phyloP scores from a whole-genome alignment of 257 asterid species.

The Fraxinus excelsior region DNA sequence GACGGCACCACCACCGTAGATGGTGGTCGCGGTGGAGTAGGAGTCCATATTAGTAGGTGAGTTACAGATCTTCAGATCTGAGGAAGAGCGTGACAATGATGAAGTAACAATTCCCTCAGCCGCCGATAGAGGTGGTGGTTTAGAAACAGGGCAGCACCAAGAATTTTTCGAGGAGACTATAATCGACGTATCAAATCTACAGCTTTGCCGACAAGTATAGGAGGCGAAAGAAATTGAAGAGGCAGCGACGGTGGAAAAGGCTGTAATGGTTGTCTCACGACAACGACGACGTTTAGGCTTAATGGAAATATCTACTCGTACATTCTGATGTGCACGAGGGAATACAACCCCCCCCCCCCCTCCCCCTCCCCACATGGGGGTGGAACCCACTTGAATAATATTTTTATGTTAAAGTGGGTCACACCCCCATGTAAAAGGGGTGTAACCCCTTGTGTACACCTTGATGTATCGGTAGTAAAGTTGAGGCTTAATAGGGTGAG shows the following conservation, averaged over 20 bases:
- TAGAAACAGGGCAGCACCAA: constrained; percentile 40
- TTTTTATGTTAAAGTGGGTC: too few relatives aligned
- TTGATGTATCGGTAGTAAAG: too few relatives aligned
- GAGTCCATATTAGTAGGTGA: constrained; percentile 53
- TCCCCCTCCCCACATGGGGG: too few relatives aligned
- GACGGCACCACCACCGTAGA: constrained; percentile 4
- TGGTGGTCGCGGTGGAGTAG: constrained; percentile 11
- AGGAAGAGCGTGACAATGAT: constrained; percentile 24
- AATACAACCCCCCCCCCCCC: too few relatives aligned
- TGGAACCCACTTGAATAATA: too few relatives aligned
- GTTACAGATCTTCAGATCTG: constrained; percentile 50
- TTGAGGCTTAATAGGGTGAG: constrained; percentile 46
- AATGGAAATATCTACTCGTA: too few relatives aligned
- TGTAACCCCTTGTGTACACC: too few relatives aligned
- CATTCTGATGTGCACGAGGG: too few relatives aligned
- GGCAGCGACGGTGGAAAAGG: constrained; percentile 19
- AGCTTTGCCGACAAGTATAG: constrained; percentile 14
- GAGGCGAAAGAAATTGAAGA: constrained; percentile 25
- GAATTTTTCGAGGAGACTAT: constrained; percentile 42
- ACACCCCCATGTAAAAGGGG: too few relatives aligned
- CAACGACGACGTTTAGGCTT: constrained; percentile 60
- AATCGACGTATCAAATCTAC: constrained; percentile 32
- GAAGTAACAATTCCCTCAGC: constrained; percentile 5
- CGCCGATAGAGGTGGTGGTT: constrained; percentile 31
- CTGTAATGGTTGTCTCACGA: constrained; percentile 70